These are phyloP conservation scores for Rhynchospora tenuis DNA, from an alignment of 176 grass and related monocot species.

Conservation along the genomic window DNA sequence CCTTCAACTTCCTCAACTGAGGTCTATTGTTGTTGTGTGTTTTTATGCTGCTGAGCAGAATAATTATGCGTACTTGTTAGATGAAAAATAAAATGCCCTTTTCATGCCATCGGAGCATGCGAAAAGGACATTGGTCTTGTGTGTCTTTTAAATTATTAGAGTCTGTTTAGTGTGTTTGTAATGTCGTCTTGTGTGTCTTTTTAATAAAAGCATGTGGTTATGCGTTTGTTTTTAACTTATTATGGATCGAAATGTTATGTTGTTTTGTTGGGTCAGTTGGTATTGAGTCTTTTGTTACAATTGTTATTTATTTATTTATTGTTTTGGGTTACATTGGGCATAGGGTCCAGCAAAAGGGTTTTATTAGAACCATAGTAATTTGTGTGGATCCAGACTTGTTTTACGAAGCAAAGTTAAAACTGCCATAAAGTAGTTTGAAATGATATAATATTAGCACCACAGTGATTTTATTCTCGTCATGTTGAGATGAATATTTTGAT, in stretches of 20 bases:
- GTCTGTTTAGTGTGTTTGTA: neutral
- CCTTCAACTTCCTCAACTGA: neutral
- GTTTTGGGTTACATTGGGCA: too few relatives aligned
- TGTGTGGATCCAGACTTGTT: too few relatives aligned
- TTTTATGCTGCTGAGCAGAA: neutral
- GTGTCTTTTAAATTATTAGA: neutral
- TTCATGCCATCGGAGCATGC: neutral
- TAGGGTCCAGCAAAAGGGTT: too few relatives aligned
- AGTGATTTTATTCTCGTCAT: too few relatives aligned
- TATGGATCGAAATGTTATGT: neutral
- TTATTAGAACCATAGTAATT: too few relatives aligned
- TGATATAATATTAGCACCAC: too few relatives aligned
- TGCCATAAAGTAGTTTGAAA: too few relatives aligned
- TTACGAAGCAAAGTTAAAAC: too few relatives aligned
- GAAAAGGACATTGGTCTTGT: neutral
- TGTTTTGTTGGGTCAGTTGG: neutral
- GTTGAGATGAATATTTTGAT: too few relatives aligned
- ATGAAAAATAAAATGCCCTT: neutral
- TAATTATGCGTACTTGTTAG: neutral
- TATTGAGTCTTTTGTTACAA: too few relatives aligned
- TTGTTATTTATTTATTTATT: too few relatives aligned
- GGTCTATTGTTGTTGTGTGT: neutral
- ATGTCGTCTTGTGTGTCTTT: neutral
- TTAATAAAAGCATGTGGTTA: neutral
- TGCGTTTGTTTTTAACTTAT: neutral